These are phyloP conservation scores for Tirmania nivea DNA, from an alignment of 495 filamentous ascomycete genomes.

Conservation along the genomic window DNA sequence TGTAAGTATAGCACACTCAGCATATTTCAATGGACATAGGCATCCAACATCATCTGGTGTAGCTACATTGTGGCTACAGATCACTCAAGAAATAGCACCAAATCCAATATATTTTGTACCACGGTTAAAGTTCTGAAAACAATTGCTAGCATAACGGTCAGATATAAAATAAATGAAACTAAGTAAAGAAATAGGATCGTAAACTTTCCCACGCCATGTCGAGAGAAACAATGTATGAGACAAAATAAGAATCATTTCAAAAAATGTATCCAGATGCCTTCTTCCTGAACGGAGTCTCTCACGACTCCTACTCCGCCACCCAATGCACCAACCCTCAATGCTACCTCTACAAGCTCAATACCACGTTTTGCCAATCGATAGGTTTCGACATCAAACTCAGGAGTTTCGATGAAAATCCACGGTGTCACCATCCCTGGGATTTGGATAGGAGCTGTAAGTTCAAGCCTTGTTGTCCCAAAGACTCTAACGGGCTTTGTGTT, in stretches of 20 bases:
- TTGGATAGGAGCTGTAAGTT: constrained; percentile 9
- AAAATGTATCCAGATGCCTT: constrained; percentile 19
- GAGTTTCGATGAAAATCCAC: constrained; percentile 15
- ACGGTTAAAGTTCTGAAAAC: too few species aligned
- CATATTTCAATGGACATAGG: too few species aligned
- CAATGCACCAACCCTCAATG: constrained; percentile 12
- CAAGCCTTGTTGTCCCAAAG: constrained; percentile 13
- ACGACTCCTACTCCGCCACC: constrained; percentile 12
- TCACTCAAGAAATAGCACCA: too few species aligned
- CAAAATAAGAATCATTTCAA: constrained; percentile 5
- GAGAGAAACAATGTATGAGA: too few species aligned
- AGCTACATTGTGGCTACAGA: too few species aligned
- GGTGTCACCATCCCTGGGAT: constrained; percentile 10
- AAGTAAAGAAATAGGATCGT: too few species aligned
- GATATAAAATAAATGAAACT: too few species aligned
- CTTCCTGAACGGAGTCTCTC: constrained; percentile 13
- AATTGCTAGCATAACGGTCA: too few species aligned
- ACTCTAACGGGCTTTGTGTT: constrained; percentile 11
- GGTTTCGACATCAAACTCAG: constrained; percentile 12
- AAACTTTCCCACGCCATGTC: too few species aligned
- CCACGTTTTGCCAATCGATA: constrained; percentile 11
- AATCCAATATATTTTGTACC: too few species aligned
- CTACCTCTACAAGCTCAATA: constrained; percentile 15
- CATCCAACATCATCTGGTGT: too few species aligned
- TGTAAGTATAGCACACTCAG: too few species aligned